Base-by-base conservation (phyloP, 73 alveolate genomes). In the Symbiodinium natans region DNA sequence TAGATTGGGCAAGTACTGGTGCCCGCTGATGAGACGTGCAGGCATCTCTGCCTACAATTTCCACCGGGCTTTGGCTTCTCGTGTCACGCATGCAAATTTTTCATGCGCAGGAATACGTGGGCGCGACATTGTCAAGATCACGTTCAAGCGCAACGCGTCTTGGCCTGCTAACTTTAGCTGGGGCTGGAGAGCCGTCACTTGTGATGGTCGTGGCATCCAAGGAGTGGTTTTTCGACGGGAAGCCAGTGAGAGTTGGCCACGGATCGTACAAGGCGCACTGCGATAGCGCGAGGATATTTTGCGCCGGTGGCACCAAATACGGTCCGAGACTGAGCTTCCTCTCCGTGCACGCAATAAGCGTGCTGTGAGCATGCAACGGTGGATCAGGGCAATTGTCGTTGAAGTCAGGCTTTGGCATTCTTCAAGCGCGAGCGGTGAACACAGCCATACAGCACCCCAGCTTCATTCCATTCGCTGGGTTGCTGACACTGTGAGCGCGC, bases 1-100 rank as follows among this genome's bases (percentile, higher is more conserved):
- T 42, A n/a, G 10, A 29, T 21, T 74, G 43, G 42, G 84, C 41
- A 74, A 74, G 84, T 74, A 74, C 84, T 74, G 84, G 84, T 74
- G 84, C 42, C 40, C 84, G n/a, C 84, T 13, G 84, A 74, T 74
- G 84, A n/a, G 31, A 29, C 41, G 42, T 9, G 84, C 84, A 74
- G 84, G 84, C 84, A 13, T 21, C 77, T 63, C 10, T 46, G 6
- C 59, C n/a, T n/a, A n/a, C n/a, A n/a, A n/a, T n/a, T n/a, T n/a
- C n/a, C n/a, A n/a, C 21, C 59, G 59, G 13, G 6, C 59, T 13
- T 46, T 46, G 59, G 59, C 13, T 6, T 46, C 59, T 46, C 59
- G 59, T 46, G 59, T n/a, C 59, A 46, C 21, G 6, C 59, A 46
- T 46, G 59, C 59, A 6, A 46, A 46, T 46, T 46, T 13, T 13